phyloP scores from a whole-genome alignment of 2,329 filamentous ascomycete genomes.

The Curvularia eragrostidis region DNA sequence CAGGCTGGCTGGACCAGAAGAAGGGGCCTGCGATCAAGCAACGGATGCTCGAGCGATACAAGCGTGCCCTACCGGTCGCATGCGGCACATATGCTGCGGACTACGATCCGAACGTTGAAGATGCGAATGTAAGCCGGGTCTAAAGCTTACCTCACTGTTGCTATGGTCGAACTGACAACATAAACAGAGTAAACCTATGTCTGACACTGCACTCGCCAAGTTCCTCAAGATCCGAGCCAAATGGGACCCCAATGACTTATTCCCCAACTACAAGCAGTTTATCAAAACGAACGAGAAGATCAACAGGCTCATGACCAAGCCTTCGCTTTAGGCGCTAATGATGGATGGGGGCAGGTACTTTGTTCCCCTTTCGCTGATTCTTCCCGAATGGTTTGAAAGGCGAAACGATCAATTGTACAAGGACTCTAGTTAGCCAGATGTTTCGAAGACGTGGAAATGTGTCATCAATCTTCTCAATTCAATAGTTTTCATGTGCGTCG shows the following conservation, averaged over 20 bases:
- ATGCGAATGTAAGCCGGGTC: constrained; percentile 3
- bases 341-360: not conserved
- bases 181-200: constrained; percentile 1
- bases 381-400: not conserved
- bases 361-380: not conserved
- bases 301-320: not conserved
- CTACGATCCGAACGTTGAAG: constrained; percentile 3
- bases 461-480: not conserved
- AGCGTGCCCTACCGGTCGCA: constrained; percentile 6
- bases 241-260: constrained; percentile 8
- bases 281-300: constrained; percentile 3
- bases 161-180: not conserved
- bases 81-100: constrained; percentile 24
- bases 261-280: constrained; percentile 1
- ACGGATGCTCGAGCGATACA: constrained; percentile 5
- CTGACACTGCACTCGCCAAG: constrained; percentile 4
- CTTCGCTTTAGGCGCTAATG: not conserved
- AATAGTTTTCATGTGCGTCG: not conserved
- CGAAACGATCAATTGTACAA: not conserved
- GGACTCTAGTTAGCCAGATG: not conserved
- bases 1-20: constrained; percentile 16
- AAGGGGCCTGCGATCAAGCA: constrained; percentile 8
- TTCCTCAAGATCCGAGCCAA: constrained; percentile 6
- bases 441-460: not conserved
- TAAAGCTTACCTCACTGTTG: not conserved